Evolutionary conservation across 768 basidiomycete genomes (phyloP), one percentile per base, ranked within the genome.

Genomic region (Tephrocybe sp.): DNA sequence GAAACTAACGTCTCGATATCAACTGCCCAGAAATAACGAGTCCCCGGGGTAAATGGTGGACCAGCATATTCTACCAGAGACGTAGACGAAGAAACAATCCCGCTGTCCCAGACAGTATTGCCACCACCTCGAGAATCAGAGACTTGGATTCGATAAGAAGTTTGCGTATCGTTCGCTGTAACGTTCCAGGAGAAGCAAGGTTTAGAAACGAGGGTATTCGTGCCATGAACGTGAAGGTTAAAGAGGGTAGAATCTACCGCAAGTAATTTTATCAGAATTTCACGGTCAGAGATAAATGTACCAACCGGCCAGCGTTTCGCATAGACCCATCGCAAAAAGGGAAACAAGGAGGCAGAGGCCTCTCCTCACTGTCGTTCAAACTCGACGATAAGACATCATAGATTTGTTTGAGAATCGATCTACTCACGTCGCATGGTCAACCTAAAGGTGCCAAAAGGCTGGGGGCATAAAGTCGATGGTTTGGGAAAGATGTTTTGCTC

Each of bases 181-280:
- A 30, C 19, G 12, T 34, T 46, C 50, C 43, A 43, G 13, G 47
- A 47, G 7, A 53, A 48, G 27, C 42, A 34, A 22, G 46, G 52
- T 47, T 38, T 47, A 27, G 52, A 27, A 13, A 48, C 18, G 40
- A 45, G 30, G 16, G 44, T 19, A 33, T 42, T 34, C 18, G 38
- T 48, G 25, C 40, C 43, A 18, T 55, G 29, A 39, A 45, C 45
- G n/a, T 47, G 55, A 49, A 56, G 43, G 45, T 56, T 37, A 29
- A 39, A 49, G 24, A 47, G 47, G 46, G 51, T 56, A 43, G 55
- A 50, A 52, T 47, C 50, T 52, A n/a, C n/a, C n/a, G 23, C 10
- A 34, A 8, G 4, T 10, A 40, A 4, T 12, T 4, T 34, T 34
- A 34, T 34, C 5, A 12, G 33, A 4, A 34, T 15, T n/a, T n/a